Evolutionary conservation across 2,329 filamentous ascomycete genomes (phyloP).

Genomic region (Dactylonectria estremocensis): DNA sequence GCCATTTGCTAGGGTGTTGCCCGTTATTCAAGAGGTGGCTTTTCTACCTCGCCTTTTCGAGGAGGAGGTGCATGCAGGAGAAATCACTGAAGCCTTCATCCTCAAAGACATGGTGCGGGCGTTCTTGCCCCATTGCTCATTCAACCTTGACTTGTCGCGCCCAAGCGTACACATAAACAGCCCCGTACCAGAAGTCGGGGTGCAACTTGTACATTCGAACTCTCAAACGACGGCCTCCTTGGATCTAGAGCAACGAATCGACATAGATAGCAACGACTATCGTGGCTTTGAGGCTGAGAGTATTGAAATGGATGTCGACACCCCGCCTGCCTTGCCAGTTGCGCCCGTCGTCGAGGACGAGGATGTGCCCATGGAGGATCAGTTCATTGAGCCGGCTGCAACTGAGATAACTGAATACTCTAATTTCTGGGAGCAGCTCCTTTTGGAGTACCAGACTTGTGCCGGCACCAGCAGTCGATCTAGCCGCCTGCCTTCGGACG

Average conservation of each 20-base stretch:
- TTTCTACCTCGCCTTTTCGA: constrained; percentile 4
- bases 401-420: constrained; percentile 1
- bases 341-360: background rate
- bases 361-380: background rate
- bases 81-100: constrained; percentile 3
- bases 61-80: background rate
- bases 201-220: background rate
- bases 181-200: background rate
- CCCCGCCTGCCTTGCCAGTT: background rate
- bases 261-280: background rate
- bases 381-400: background rate
- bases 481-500: background rate
- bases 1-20: background rate
- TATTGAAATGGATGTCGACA: background rate
- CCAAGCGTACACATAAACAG: background rate
- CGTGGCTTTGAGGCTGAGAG: background rate
- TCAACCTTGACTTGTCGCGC: background rate
- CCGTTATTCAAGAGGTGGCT: background rate
- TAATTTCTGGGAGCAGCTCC: background rate
- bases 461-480: background rate
- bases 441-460: constrained; percentile 1
- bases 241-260: background rate
- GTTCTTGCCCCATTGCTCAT: background rate
- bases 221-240: background rate
- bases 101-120: background rate